phyloP scores from a whole-genome alignment of 768 basidiomycete genomes.

The Mycena vulgaris region DNA sequence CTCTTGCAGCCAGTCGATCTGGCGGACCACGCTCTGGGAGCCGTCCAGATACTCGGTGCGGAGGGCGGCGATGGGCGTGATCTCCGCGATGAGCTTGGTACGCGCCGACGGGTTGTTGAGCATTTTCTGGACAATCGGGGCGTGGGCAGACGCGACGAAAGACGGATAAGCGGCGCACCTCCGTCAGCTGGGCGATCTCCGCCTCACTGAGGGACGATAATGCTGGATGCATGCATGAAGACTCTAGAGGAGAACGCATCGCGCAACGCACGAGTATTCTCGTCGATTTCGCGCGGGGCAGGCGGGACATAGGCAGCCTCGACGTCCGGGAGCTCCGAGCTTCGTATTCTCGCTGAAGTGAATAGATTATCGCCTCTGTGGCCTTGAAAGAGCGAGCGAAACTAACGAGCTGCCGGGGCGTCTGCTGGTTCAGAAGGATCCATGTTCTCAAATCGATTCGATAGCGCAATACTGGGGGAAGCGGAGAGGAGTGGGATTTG shows the following conservation, averaged over 20 bases:
- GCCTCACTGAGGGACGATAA: constrained; percentile 32
- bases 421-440: constrained; percentile 11
- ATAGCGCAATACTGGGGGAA: neutral
- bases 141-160: neutral
- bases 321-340: constrained; percentile 30
- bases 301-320: constrained; percentile 18
- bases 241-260: neutral
- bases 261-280: constrained; percentile 33
- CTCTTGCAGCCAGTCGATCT: constrained; percentile 79
- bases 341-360: constrained; percentile 33
- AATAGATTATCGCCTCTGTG: constrained; percentile 6
- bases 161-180: constrained; percentile 8
- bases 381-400: constrained; percentile 9
- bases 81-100: constrained; percentile 61
- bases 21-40: constrained; percentile 72
- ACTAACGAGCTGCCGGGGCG: constrained; percentile 34
- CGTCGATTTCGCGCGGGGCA: constrained; percentile 32
- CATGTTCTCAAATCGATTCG: constrained; percentile 2
- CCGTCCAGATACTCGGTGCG: constrained; percentile 79
- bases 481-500: neutral
- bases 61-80: constrained; percentile 68
- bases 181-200: constrained; percentile 34
- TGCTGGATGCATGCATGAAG: constrained; percentile 11
- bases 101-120: constrained; percentile 33
- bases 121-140: constrained; percentile 24